phyloP scores from a whole-genome alignment of 129 eudicot genomes.

The Escallonia herrerae region DNA sequence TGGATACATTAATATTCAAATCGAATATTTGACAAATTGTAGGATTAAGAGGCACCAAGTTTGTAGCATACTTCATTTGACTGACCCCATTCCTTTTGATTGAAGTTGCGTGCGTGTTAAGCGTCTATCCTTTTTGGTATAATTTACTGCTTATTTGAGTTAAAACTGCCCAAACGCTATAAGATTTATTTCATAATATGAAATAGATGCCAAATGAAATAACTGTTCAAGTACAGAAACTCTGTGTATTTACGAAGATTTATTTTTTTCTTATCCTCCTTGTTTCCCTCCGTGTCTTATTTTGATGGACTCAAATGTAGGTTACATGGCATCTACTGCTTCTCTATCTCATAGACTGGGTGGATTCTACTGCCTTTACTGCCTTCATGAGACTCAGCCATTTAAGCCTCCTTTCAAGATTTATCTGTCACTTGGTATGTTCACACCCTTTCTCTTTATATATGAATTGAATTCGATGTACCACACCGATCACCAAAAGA shows the following conservation, averaged over 20 bases:
- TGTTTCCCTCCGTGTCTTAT: neutral
- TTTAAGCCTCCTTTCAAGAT: slow-evolving; percentile 79
- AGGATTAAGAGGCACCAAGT: no score
- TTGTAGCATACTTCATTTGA: no score
- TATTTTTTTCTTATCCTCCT: neutral
- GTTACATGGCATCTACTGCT: slow-evolving; percentile 45
- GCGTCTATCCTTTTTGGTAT: no score
- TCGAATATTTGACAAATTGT: no score
- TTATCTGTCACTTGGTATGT: slow-evolving; percentile 64
- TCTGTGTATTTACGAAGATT: neutral
- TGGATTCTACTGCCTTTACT: slow-evolving; percentile 77
- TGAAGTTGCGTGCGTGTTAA: no score
- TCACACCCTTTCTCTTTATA: slow-evolving; percentile 8
- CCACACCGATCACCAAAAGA: neutral
- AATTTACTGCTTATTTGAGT: no score
- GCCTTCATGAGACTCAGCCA: slow-evolving; percentile 83
- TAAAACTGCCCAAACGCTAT: no score
- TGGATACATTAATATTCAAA: no score
- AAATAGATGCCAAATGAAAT: neutral
- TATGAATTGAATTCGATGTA: neutral
- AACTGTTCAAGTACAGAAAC: neutral
- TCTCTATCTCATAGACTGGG: slow-evolving; percentile 59
- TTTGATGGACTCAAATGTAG: slow-evolving; percentile 34
- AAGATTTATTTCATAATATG: no score
- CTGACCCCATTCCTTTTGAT: no score